A percentile compares a stretch with the other conserved stretches of the same genome.
Evolutionary conservation across 495 filamentous ascomycete species (phyloP).

Genomic region (Penicillium soppii): DNA sequence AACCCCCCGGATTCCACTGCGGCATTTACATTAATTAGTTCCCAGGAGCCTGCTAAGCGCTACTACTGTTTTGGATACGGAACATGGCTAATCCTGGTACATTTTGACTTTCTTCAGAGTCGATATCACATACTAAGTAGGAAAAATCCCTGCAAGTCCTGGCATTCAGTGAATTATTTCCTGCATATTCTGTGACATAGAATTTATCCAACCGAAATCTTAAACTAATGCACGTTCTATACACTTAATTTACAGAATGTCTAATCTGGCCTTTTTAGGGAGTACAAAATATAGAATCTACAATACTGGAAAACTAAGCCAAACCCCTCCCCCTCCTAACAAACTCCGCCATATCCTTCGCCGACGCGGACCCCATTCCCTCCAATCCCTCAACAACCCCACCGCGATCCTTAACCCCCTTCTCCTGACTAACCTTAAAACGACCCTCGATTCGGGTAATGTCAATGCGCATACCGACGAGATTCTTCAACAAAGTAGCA

Average conservation of each 20-base stretch:
- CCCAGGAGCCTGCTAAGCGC: not conserved
- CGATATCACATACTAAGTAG: too few species aligned
- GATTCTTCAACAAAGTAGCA: constrained; percentile 44
- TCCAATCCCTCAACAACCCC: constrained; percentile 51
- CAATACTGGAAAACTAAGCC: not conserved
- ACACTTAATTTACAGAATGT: not conserved
- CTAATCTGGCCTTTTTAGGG: too few species aligned
- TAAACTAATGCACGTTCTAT: not conserved
- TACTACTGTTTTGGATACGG: constrained; percentile 18
- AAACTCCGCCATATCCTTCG: constrained; percentile 20
- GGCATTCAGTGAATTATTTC: too few species aligned
- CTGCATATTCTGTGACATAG: not conserved
- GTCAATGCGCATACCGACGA: constrained; percentile 49
- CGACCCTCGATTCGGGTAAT: constrained; percentile 48
- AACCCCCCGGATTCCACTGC: not conserved
- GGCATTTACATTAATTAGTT: not conserved
- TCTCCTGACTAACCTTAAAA: constrained; percentile 58
- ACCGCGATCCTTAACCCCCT: constrained; percentile 35
- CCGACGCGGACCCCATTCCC: constrained; percentile 7
- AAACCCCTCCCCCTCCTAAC: constrained; percentile 10
- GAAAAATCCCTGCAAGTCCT: too few species aligned
- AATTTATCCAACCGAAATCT: constrained; percentile 21
- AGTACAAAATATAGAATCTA: not conserved
- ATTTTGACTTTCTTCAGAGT: constrained; percentile 1
- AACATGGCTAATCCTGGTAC: not conserved